phyloP scores from a whole-genome alignment of 352 stramenopile species.

The Pythium aristosporum region DNA sequence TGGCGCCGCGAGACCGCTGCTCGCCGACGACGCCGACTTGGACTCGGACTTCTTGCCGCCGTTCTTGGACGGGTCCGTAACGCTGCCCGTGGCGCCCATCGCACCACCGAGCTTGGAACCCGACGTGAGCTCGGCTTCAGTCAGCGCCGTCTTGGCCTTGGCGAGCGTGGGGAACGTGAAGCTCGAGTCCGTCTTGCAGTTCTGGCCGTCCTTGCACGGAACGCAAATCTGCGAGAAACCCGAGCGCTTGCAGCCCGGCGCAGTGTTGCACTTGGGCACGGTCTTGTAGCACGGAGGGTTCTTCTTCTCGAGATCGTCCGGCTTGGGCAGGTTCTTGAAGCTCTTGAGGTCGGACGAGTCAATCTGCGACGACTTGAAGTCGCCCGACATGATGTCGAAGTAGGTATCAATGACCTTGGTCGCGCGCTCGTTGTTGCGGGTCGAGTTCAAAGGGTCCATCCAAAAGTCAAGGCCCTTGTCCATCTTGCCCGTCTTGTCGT shows the following conservation, averaged over 20 bases:
- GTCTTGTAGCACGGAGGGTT: conserved; percentile 80
- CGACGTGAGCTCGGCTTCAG: conserved; percentile 21
- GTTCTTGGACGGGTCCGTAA: background rate
- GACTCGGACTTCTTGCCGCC: background rate
- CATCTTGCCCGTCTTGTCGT: conserved; percentile 38
- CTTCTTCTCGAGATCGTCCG: conserved; percentile 35
- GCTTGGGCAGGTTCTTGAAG: conserved; percentile 51
- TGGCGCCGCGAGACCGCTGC: background rate
- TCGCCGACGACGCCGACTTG: background rate
- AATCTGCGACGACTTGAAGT: conserved; percentile 47
- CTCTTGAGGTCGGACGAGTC: conserved; percentile 27
- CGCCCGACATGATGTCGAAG: conserved; percentile 31
- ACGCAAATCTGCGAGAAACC: conserved; percentile 74
- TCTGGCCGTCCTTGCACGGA: conserved; percentile 40
- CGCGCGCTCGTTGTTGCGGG: conserved; percentile 51
- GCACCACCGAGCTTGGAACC: conserved; percentile 22
- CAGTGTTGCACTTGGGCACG: conserved; percentile 44
- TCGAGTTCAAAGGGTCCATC: conserved; percentile 52
- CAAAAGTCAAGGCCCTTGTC: conserved; percentile 57
- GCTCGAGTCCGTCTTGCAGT: conserved; percentile 38
- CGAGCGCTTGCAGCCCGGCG: conserved; percentile 61
- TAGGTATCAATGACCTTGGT: conserved; percentile 53
- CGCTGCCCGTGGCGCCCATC: conserved; percentile 11
- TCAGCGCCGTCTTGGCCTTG: conserved; percentile 40
- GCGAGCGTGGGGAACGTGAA: conserved; percentile 61